A percentile compares a stretch with the other conserved stretches of the same genome.
Evolutionary conservation across 305 asterid species (phyloP).

Genomic region (Rubia peregrina): DNA sequence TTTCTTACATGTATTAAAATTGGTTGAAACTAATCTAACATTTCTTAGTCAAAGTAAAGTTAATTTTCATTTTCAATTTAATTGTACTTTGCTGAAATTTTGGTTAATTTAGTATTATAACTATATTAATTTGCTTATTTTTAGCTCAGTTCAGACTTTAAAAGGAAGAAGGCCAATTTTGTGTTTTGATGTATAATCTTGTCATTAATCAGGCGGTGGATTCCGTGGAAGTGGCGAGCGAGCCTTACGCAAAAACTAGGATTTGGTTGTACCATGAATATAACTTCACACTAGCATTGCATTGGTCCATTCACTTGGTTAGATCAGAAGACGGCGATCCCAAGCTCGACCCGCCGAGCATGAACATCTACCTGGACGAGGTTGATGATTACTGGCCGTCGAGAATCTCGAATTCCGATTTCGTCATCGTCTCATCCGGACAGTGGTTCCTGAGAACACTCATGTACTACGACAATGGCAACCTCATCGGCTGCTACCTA

Average conservation of each 20-base stretch:
- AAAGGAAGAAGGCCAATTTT: neutral
- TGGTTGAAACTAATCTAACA: no score
- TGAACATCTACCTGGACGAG: conserved; percentile 21
- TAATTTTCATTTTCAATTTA: no score
- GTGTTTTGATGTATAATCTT: neutral
- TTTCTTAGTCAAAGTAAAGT: no score
- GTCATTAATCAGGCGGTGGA: conserved; percentile 14
- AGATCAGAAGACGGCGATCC: conserved; percentile 22
- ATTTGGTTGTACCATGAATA: conserved; percentile 15
- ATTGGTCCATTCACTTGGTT: conserved; percentile 23
- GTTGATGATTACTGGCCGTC: conserved; percentile 21
- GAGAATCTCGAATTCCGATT: conserved; percentile 14
- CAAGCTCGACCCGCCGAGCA: conserved; percentile 6
- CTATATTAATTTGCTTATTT: no score
- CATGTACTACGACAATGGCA: conserved; percentile 16
- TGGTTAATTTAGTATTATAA: no score
- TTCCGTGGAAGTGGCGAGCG: conserved; percentile 11
- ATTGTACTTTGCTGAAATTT: no score
- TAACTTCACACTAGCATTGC: conserved; percentile 22
- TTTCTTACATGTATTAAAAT: no score
- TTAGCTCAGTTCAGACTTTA: no score
- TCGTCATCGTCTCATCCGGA: conserved; percentile 26
- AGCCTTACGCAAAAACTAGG: conserved; percentile 3
- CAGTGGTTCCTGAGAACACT: conserved; percentile 27
- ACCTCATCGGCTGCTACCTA: conserved; percentile 17